phyloP scores from a whole-genome alignment of 345 rosid species.

The Durio zibethinus region DNA sequence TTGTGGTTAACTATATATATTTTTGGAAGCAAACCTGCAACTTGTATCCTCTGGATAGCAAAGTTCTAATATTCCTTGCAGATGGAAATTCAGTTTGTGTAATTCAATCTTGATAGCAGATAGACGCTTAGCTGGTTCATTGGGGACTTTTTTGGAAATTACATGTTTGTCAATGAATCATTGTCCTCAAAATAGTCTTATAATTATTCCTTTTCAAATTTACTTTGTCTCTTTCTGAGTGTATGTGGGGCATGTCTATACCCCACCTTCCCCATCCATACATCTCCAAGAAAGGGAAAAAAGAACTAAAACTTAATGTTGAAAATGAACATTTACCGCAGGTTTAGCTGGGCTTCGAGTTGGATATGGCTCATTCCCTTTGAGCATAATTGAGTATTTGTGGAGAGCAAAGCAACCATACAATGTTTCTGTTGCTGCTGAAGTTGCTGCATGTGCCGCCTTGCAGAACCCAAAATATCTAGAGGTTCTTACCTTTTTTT shows the following conservation, averaged over 20 bases:
- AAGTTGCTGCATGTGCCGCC: slow-evolving; percentile 90
- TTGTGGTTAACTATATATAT: background rate
- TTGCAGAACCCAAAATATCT: slow-evolving; percentile 66
- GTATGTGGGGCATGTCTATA: background rate
- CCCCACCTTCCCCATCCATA: no score
- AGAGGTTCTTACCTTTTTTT: slow-evolving; percentile 39
- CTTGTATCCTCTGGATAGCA: background rate
- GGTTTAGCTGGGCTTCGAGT: slow-evolving; percentile 91
- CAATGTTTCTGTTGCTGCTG: slow-evolving; percentile 93
- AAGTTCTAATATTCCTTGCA: background rate
- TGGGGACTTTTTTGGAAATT: background rate
- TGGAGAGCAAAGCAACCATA: slow-evolving; percentile 98
- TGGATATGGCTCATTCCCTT: slow-evolving; percentile 95
- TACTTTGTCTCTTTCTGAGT: background rate
- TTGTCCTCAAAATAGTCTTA: background rate
- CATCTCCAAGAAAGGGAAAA: background rate
- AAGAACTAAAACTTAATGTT: background rate
- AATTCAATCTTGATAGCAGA: background rate
- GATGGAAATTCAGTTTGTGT: background rate
- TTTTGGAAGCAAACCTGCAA: background rate
- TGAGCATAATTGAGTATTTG: slow-evolving; percentile 74
- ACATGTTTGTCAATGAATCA: background rate
- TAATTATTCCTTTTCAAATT: background rate
- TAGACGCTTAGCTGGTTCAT: background rate
- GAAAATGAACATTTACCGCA: slow-evolving; percentile 25